phyloP scores from a whole-genome alignment of 495 filamentous ascomycete species.

The Podospora tetraspora region DNA sequence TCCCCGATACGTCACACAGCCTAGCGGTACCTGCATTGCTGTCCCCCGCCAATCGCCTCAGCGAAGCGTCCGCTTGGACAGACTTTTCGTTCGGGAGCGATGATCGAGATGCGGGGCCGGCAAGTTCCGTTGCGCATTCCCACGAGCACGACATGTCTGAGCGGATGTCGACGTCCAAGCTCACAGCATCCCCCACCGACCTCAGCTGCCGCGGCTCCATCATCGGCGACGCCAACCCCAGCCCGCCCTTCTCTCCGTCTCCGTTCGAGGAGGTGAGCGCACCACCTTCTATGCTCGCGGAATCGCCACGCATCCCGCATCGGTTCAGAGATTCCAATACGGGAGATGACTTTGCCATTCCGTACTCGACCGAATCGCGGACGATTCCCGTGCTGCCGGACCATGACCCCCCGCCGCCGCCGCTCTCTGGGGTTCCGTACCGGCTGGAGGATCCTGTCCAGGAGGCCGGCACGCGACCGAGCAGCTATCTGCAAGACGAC shows the following conservation, averaged over 20 bases:
- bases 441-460: slow-evolving; percentile 32
- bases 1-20: slow-evolving; percentile 29
- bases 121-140: slow-evolving; percentile 18
- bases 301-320: slow-evolving; percentile 22
- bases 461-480: slow-evolving; percentile 38
- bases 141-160: slow-evolving; percentile 20
- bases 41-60: slow-evolving; percentile 43
- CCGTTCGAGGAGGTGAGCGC: slow-evolving; percentile 22
- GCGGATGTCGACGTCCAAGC: slow-evolving; percentile 11
- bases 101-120: slow-evolving; percentile 25
- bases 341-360: slow-evolving; percentile 32
- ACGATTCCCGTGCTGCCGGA: slow-evolving; percentile 31
- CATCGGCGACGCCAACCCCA: slow-evolving; percentile 19
- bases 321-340: slow-evolving; percentile 37
- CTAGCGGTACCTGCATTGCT: slow-evolving; percentile 41
- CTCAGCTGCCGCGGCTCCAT: slow-evolving; percentile 20
- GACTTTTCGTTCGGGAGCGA: slow-evolving; percentile 51
- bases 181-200: slow-evolving; percentile 16
- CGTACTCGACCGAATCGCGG: slow-evolving; percentile 14
- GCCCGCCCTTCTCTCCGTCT: slow-evolving; percentile 24
- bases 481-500: slow-evolving; percentile 36
- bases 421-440: slow-evolving; percentile 20
- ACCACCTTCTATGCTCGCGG: slow-evolving; percentile 24
- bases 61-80: slow-evolving; percentile 51
- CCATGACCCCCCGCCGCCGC: slow-evolving; percentile 32